A percentile compares a stretch with the other conserved stretches of the same genome.
Evolutionary conservation across 2,329 filamentous ascomycete species (phyloP).

Genomic region (Fonsecaea pugnacius): DNA sequence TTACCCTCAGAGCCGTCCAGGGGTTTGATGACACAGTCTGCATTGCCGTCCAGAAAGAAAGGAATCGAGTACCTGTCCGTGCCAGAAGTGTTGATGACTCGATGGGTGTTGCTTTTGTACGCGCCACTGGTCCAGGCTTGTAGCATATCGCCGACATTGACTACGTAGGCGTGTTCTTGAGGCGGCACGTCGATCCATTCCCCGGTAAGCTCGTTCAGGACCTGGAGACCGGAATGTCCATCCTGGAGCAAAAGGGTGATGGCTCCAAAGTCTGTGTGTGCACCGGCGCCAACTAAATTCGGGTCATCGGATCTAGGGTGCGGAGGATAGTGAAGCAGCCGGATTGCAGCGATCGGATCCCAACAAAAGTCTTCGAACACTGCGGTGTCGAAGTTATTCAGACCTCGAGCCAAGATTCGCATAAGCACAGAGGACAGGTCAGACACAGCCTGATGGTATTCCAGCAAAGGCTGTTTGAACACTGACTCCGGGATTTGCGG

Average conservation of each 20-base stretch:
- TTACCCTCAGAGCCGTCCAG: conserved; percentile 28
- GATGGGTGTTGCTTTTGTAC: conserved; percentile 60
- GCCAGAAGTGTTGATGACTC: conserved; percentile 59
- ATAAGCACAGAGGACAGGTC: conserved; percentile 25
- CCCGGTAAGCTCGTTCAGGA: conserved; percentile 51
- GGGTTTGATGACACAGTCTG: conserved; percentile 45
- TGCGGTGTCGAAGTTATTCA: conserved; percentile 49
- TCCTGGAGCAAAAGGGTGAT: conserved; percentile 62
- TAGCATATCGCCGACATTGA: conserved; percentile 43
- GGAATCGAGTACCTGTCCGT: conserved; percentile 61
- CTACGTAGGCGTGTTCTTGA: conserved; percentile 54
- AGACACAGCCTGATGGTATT: conserved; percentile 27
- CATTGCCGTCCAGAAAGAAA: conserved; percentile 61
- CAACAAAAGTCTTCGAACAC: conserved; percentile 38
- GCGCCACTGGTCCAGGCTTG: conserved; percentile 53
- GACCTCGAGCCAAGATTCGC: conserved; percentile 51
- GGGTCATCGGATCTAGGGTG: conserved; percentile 34
- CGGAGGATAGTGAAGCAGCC: conserved; percentile 41
- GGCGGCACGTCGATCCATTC: conserved; percentile 55
- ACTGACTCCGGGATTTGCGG: conserved; percentile 8
- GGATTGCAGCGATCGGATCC: conserved; percentile 38
- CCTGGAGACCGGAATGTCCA: conserved; percentile 56
- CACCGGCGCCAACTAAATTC: conserved; percentile 40
- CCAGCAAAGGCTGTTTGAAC: conserved; percentile 29
- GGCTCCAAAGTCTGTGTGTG: conserved; percentile 58